These are phyloP conservation scores for Dipodascus geniculatus DNA, from an alignment of 805 yeast species.

Conservation along the genomic window DNA sequence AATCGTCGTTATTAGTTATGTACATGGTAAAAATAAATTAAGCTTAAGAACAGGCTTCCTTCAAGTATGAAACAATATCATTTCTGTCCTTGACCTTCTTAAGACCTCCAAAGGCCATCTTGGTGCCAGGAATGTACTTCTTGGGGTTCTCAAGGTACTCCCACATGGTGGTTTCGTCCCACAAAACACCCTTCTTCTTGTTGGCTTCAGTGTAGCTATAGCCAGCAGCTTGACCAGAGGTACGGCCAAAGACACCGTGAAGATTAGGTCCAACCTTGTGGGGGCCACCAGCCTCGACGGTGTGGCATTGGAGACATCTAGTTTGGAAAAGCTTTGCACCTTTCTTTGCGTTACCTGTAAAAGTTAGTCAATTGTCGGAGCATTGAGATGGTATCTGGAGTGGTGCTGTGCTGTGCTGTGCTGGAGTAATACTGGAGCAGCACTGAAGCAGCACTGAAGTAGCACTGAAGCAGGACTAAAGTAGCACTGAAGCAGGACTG, in stretches of 20 bases:
- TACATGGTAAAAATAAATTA: no score
- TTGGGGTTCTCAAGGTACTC: conserved; percentile 98
- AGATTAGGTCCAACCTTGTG: conserved; percentile 29
- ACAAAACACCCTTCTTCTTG: conserved; percentile 84
- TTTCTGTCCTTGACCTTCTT: conserved; percentile 98
- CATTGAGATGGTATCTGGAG: not conserved
- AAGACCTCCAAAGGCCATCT: conserved; percentile 99
- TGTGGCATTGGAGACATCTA: conserved; percentile 98
- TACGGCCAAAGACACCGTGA: conserved; percentile 88
- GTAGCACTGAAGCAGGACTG: no score
- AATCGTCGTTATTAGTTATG: no score
- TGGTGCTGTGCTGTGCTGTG: not conserved
- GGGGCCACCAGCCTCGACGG: conserved; percentile 44
- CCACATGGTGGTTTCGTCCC: conserved; percentile 81
- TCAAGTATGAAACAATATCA: conserved; percentile 83
- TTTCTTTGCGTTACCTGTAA: conserved; percentile 63
- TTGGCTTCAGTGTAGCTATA: conserved; percentile 97
- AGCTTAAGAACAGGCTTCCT: conserved; percentile 28
- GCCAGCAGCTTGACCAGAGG: conserved; percentile 85
- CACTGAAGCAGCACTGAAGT: no score
- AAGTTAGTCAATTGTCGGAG: no score
- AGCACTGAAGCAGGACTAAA: no score
- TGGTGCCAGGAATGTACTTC: conserved; percentile 99
- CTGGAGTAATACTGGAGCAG: not conserved
- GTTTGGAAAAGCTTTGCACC: conserved; percentile 98